These are phyloP conservation scores for Melampsora larici-populina DNA, from an alignment of 1,284 basidiomycete genomes.

Conservation along the genomic window DNA sequence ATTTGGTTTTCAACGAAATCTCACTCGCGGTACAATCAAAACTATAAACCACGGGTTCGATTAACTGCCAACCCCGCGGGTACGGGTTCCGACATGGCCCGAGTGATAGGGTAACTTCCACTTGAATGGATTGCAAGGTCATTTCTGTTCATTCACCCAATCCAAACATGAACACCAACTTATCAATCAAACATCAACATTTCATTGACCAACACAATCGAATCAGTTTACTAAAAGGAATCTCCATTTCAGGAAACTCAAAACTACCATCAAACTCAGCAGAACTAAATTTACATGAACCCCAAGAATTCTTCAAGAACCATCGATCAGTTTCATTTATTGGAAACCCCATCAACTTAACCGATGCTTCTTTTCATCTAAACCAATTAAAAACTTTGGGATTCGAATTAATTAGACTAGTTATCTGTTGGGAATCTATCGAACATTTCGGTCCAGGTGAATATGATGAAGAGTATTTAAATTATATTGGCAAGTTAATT, in stretches of 20 bases:
- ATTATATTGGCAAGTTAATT: conserved; percentile 63
- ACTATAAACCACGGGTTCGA: too few relatives aligned
- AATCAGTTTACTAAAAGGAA: conserved; percentile 53
- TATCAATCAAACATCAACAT: conserved; percentile 35
- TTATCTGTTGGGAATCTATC: conserved; percentile 93
- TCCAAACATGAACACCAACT: too few relatives aligned
- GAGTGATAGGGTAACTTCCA: too few relatives aligned
- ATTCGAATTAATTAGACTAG: conserved; percentile 59
- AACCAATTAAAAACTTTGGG: conserved; percentile 53
- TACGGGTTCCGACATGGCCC: too few relatives aligned
- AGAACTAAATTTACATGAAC: conserved; percentile 24
- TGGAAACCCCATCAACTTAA: conserved; percentile 54
- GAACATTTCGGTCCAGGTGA: conserved; percentile 84
- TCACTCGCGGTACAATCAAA: too few relatives aligned
- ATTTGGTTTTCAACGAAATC: too few relatives aligned
- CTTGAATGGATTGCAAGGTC: too few relatives aligned
- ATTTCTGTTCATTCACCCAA: too few relatives aligned
- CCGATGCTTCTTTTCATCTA: conserved; percentile 46
- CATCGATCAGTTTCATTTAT: conserved; percentile 53
- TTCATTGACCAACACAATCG: conserved; percentile 52
- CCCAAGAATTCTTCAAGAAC: conserved; percentile 49
- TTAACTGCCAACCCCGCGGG: too few relatives aligned
- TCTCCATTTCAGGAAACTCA: conserved; percentile 53
- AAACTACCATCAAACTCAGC: conserved; percentile 53
- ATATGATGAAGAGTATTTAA: conserved; percentile 78